These are phyloP conservation scores for Colletotrichum plurivorum DNA, from an alignment of 2,329 filamentous ascomycete genomes.

Conservation along the genomic window DNA sequence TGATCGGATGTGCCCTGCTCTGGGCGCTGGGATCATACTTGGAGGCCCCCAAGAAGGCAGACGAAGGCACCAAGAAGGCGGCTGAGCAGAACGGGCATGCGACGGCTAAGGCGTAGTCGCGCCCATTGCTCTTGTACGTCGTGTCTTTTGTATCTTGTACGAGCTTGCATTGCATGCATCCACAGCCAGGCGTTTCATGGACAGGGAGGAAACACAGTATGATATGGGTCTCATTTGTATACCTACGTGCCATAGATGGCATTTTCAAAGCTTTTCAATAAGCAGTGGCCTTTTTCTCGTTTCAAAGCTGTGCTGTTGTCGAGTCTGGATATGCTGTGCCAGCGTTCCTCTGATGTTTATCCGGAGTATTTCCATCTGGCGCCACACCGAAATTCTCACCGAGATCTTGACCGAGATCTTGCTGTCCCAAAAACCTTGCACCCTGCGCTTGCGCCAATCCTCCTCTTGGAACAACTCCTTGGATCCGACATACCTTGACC, in stretches of 20 bases:
- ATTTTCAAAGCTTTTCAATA: too few relatives aligned
- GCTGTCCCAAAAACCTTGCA: constrained; percentile 21
- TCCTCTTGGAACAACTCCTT: neutral
- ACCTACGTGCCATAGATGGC: too few relatives aligned
- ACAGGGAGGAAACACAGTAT: constrained; percentile 7
- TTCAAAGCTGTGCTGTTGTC: too few relatives aligned
- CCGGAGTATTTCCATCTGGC: constrained; percentile 28
- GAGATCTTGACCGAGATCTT: constrained; percentile 27
- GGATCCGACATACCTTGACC: neutral
- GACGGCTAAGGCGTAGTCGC: constrained; percentile 7
- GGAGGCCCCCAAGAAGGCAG: constrained; percentile 47
- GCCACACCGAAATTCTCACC: constrained; percentile 12
- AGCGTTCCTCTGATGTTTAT: neutral
- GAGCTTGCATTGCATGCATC: constrained; percentile 12
- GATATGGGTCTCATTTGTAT: neutral
- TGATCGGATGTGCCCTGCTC: constrained; percentile 72
- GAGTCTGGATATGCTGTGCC: too few relatives aligned
- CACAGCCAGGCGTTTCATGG: constrained; percentile 33
- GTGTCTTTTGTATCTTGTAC: neutral
- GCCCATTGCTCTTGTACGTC: neutral
- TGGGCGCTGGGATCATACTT: constrained; percentile 72
- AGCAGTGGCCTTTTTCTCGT: too few relatives aligned
- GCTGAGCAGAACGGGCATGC: constrained; percentile 16
- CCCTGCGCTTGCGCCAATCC: neutral
- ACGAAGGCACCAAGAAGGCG: neutral